phyloP scores from a whole-genome alignment of 2,329 filamentous ascomycete species.

The Emmonsia crescens region DNA sequence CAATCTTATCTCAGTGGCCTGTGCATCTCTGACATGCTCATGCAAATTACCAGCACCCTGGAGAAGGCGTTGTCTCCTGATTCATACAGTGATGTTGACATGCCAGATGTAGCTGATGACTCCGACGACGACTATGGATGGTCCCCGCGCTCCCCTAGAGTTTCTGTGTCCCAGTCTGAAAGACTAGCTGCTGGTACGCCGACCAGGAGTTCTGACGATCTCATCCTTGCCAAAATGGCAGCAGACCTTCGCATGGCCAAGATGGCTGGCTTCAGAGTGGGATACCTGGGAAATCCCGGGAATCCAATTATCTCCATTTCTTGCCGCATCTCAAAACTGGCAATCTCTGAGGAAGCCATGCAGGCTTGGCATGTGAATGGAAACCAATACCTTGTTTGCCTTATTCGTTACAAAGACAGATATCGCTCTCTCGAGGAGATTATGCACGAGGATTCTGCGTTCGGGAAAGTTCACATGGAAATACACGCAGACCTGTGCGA shows the following conservation, averaged over 20 bases:
- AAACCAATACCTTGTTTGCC: constrained; percentile 60
- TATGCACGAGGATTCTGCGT: constrained; percentile 29
- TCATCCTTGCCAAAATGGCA: constrained; percentile 32
- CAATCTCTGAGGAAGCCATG: constrained; percentile 61
- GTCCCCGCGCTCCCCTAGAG: constrained; percentile 13
- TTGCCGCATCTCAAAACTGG: constrained; percentile 57
- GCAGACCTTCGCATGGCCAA: constrained; percentile 53
- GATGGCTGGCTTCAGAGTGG: constrained; percentile 58
- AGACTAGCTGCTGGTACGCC: neutral
- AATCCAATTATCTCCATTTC: constrained; percentile 54
- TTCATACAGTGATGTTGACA: constrained; percentile 14
- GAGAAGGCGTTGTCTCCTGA: constrained; percentile 17
- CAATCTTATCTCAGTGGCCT: constrained; percentile 35
- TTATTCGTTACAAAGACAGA: constrained; percentile 53
- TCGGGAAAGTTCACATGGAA: constrained; percentile 31
- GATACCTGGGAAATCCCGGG: constrained; percentile 45
- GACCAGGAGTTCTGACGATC: neutral
- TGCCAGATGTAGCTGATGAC: constrained; percentile 22
- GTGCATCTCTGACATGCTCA: constrained; percentile 40
- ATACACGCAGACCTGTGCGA: constrained; percentile 61
- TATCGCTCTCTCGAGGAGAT: constrained; percentile 53
- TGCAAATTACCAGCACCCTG: constrained; percentile 34
- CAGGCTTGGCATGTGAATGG: constrained; percentile 63
- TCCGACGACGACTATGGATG: constrained; percentile 27
- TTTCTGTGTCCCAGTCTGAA: neutral